A percentile compares a stretch with the other conserved stretches of the same genome.
These are phyloP conservation scores for Teratosphaeria epicoccoides DNA, from an alignment of 2,329 filamentous ascomycete species.

Conservation along the genomic window DNA sequence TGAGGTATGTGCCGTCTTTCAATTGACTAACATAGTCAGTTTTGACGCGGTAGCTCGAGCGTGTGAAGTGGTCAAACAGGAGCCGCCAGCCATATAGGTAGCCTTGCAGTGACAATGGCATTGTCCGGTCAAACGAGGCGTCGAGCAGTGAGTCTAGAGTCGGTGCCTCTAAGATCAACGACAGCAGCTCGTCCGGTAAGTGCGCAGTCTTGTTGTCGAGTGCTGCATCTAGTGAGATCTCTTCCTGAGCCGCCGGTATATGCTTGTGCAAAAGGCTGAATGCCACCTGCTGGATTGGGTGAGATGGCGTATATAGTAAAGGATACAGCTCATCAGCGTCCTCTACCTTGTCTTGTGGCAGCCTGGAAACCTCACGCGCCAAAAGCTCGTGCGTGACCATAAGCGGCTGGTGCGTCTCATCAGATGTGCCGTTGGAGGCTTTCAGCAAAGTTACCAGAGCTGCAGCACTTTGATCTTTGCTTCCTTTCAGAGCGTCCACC, in stretches of 20 bases:
- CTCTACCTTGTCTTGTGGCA: slow-evolving; percentile 42
- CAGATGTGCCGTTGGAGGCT: slow-evolving; percentile 33
- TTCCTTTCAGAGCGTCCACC: slow-evolving; percentile 57
- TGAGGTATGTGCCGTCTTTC: slow-evolving; percentile 60
- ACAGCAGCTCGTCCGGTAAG: slow-evolving; percentile 75
- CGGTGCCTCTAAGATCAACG: slow-evolving; percentile 69
- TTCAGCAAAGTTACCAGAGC: slow-evolving; percentile 56
- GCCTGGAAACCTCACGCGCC: slow-evolving; percentile 54
- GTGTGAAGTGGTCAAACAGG: slow-evolving; percentile 69
- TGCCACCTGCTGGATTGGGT: slow-evolving; percentile 65
- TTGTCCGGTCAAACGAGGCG: slow-evolving; percentile 51
- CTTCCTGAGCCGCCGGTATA: slow-evolving; percentile 68
- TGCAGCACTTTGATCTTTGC: slow-evolving; percentile 44
- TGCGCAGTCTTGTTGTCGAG: slow-evolving; percentile 61
- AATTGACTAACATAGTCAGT: slow-evolving; percentile 70
- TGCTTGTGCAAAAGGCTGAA: slow-evolving; percentile 70
- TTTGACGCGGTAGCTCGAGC: slow-evolving; percentile 60
- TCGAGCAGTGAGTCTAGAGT: slow-evolving; percentile 57
- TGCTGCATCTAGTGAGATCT: slow-evolving; percentile 67
- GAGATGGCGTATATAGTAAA: slow-evolving; percentile 64
- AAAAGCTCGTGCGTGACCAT: slow-evolving; percentile 67
- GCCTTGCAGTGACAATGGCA: slow-evolving; percentile 59
- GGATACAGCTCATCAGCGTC: slow-evolving; percentile 62
- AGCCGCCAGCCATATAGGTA: slow-evolving; percentile 87
- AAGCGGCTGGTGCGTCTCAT: slow-evolving; percentile 52